A percentile compares a stretch with the other conserved stretches of the same genome.
phyloP scores from a whole-genome alignment of 164 flowering plant genomes.

The Kalanchoe fedtschenkoi region DNA sequence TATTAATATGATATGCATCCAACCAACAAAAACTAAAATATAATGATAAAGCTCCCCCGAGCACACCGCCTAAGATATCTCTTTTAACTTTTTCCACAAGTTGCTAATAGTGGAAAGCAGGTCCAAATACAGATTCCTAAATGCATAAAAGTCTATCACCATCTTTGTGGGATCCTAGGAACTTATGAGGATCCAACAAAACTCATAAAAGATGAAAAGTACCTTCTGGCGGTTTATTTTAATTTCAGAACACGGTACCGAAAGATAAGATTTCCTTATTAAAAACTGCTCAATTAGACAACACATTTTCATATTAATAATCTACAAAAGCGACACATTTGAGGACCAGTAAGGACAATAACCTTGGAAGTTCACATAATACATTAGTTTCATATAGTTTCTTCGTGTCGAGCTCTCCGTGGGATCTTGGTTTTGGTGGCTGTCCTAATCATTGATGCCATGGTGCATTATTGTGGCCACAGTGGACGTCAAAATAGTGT shows the following conservation, averaged over 20 bases:
- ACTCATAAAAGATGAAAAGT: not conserved
- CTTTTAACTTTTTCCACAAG: not conserved
- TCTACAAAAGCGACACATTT: not conserved
- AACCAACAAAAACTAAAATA: not conserved
- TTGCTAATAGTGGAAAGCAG: not conserved
- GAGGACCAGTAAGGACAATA: not conserved
- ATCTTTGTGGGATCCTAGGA: not conserved
- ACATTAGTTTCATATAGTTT: not conserved
- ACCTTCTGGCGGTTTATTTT: not conserved
- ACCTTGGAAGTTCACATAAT: not conserved
- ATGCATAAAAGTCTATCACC: not conserved
- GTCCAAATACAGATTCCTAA: not conserved
- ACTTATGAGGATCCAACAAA: too few species aligned
- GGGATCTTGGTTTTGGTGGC: not conserved
- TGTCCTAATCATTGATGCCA: slow-evolving; percentile 3
- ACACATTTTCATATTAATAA: not conserved
- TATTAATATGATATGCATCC: not conserved
- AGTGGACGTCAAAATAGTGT: not conserved
- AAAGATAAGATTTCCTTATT: not conserved
- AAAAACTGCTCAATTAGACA: not conserved
- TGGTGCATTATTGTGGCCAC: not conserved
- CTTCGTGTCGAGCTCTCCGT: not conserved
- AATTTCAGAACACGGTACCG: not conserved
- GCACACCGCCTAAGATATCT: too few species aligned
- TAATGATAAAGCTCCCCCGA: not conserved